These are phyloP conservation scores for Coniella vitis DNA, from an alignment of 2,329 filamentous ascomycete species.

Conservation along the genomic window DNA sequence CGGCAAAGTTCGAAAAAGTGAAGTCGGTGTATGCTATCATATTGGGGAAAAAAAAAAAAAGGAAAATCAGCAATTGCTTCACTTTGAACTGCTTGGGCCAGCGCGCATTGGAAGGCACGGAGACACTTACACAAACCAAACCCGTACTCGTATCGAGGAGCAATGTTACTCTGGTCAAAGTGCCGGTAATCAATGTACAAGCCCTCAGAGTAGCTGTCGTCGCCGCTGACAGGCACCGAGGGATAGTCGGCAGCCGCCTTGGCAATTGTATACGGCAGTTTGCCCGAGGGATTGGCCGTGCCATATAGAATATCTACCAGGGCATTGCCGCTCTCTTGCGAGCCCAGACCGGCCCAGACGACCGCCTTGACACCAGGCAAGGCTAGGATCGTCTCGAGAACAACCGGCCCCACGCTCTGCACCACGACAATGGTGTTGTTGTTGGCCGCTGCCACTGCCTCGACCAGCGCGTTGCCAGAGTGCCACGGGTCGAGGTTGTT, in stretches of 20 bases:
- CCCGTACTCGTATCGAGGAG: constrained; percentile 57
- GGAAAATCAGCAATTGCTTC: background rate
- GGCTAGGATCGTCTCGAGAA: constrained; percentile 52
- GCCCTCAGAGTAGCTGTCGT: constrained; percentile 52
- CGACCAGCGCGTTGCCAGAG: constrained; percentile 54
- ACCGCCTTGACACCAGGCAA: constrained; percentile 68
- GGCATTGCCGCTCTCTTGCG: constrained; percentile 69
- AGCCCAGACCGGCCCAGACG: constrained; percentile 67
- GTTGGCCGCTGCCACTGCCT: constrained; percentile 49
- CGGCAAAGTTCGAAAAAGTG: constrained; percentile 45
- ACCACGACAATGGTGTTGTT: constrained; percentile 59
- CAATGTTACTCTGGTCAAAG: constrained; percentile 50
- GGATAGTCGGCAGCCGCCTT: constrained; percentile 41
- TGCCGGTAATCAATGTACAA: constrained; percentile 59
- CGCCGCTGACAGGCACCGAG: constrained; percentile 25
- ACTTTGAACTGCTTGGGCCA: background rate
- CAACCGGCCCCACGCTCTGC: constrained; percentile 53
- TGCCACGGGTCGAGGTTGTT: constrained; percentile 61
- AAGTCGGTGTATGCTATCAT: constrained; percentile 67
- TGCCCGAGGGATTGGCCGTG: constrained; percentile 34
- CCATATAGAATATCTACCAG: constrained; percentile 71
- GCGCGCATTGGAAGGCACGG: background rate
- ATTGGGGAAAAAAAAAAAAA: too few relatives aligned
- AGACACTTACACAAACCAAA: constrained; percentile 48
- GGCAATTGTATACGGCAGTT: constrained; percentile 46